Percentiles rank a stretch among this genome's conserved stretches.
Conservation (phyloP, 176 grass and related monocot genomes). For the Metroxylon sagu region DNA sequence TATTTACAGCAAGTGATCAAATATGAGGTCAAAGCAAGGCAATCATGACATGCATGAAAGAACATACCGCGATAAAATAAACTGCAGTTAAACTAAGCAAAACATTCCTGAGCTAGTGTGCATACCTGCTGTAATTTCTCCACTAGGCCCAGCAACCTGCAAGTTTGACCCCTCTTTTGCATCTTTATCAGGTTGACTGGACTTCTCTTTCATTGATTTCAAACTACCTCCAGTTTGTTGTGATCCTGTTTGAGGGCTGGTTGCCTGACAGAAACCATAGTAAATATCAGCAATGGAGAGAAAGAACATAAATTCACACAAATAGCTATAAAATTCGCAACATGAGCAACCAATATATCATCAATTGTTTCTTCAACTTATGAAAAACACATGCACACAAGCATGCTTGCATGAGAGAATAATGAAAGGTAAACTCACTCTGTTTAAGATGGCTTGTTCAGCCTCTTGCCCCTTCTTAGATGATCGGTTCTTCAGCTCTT, state of each 20-base stretch:
- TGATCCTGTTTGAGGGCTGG: constrained; percentile 57
- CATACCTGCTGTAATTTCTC: constrained; percentile 86
- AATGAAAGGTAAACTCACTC: constrained; percentile 37
- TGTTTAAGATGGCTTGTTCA: constrained; percentile 31
- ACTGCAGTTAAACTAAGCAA: too few species aligned
- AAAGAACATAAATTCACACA: background rate
- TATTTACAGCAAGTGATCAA: too few species aligned
- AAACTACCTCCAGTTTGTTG: constrained; percentile 28
- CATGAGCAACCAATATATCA: too few species aligned
- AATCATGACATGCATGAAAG: too few species aligned
- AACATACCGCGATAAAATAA: too few species aligned
- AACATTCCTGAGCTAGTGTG: background rate
- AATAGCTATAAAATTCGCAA: too few species aligned
- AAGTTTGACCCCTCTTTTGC: constrained; percentile 57
- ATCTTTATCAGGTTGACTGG: constrained; percentile 33
- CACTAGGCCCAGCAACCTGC: constrained; percentile 61
- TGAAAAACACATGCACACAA: too few species aligned
- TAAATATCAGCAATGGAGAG: too few species aligned
- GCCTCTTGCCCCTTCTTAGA: constrained; percentile 52
- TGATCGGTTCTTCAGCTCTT: constrained; percentile 61
- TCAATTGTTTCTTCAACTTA: too few species aligned
- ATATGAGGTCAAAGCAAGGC: too few species aligned
- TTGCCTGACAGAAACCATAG: constrained; percentile 27
- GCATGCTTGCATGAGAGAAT: background rate
- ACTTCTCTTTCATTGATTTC: constrained; percentile 35